Evolutionary conservation across 2,329 filamentous ascomycete species (phyloP).

Genomic region (Rhynchosporium secalis): DNA sequence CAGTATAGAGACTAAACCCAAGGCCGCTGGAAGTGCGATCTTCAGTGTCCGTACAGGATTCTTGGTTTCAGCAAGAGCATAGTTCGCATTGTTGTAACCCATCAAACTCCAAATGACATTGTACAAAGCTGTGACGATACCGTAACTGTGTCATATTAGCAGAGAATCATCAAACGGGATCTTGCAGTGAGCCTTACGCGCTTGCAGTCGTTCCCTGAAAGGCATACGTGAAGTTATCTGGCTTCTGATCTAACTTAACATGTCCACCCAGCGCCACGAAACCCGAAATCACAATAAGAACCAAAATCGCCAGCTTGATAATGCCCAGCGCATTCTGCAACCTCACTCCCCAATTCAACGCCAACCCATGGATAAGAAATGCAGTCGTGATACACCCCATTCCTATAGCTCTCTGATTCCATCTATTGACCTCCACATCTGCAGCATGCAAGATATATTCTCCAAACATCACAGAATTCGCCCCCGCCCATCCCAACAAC

Average conservation of each 20-base stretch:
- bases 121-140: conserved; percentile 68
- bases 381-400: conserved; percentile 66
- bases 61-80: conserved; percentile 64
- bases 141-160: conserved; percentile 42
- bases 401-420: conserved; percentile 67
- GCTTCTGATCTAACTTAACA: conserved; percentile 56
- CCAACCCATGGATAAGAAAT: conserved; percentile 64
- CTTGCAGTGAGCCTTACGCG: conserved; percentile 44
- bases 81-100: conserved; percentile 69
- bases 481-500: conserved; percentile 64
- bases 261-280: conserved; percentile 60
- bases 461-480: conserved; percentile 69
- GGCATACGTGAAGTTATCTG: conserved; percentile 62
- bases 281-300: conserved; percentile 64
- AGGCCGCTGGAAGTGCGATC: conserved; percentile 62
- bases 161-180: background rate
- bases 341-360: conserved; percentile 65
- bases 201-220: conserved; percentile 67
- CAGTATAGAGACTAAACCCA: conserved; percentile 57
- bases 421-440: conserved; percentile 59
- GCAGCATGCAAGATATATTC: conserved; percentile 70
- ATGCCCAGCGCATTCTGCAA: conserved; percentile 66
- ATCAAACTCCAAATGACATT: conserved; percentile 72
- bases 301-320: conserved; percentile 65
- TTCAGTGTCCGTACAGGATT: conserved; percentile 65